Evolutionary conservation across 805 yeast species (phyloP), one percentile per base, ranked within the genome.

Genomic region (Deakozyma indianensis): DNA sequence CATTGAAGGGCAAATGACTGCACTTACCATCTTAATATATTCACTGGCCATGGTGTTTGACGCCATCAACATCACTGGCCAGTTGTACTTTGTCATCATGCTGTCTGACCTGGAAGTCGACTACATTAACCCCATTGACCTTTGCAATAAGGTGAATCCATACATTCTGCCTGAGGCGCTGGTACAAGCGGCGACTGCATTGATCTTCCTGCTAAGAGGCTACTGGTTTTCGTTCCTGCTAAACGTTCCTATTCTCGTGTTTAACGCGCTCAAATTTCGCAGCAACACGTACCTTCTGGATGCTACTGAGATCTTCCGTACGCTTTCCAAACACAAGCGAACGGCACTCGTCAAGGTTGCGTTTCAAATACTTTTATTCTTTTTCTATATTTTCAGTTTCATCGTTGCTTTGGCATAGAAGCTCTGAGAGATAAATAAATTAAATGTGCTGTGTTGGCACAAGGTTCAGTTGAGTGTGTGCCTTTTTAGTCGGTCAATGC

Each of bases 301-400:
- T 64, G 97, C 97, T 48, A 90, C 98, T 41, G 96, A 90, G 65
- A 92, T 90, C 58, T 92, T 92, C 69, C 78, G 97, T 70, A 88
- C 96, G 38, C 75, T 90, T 59, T 75, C 85, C 56, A 84, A 82
- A 60, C 95, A 88, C 70, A 90, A 92, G 76, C 83, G 82, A 64
- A 97, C 88, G 67, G 75, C 86, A 49, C 87, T 88, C 61, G 66
- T 84, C 63, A 90, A 90, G 65, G 75, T 92, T 56, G 96, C 92
- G 9, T 87, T 85, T 76, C 90, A 86, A 63, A 73, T 90, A 57
- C 65, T 85, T 59, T 70, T 90, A 82, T 92, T 92, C 76, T 90
- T 92, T 81, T 87, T 75, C 73, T 90, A 87, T 73, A 75, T 90
- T 59, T 90, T 88, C 74, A 78, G 94, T 70, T 87, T 88, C 95